Evolutionary conservation across 352 stramenopile species (phyloP).

Genomic region (Elongisporangium undulatum): DNA sequence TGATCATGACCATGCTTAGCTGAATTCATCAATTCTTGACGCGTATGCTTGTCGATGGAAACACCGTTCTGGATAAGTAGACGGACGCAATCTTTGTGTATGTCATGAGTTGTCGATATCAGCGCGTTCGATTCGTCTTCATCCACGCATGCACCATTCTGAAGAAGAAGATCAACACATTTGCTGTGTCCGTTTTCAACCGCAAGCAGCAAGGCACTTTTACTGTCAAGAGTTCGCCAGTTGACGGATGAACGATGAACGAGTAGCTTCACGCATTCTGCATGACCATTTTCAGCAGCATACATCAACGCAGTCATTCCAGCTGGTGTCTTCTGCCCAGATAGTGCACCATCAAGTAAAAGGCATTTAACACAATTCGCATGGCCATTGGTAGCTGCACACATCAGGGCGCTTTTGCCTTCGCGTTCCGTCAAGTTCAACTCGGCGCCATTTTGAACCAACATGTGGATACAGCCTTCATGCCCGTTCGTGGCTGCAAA

Average conservation of each 20-base stretch:
- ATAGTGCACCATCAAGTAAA: background rate
- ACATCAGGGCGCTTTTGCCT: background rate
- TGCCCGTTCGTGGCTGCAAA: background rate
- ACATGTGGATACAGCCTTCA: background rate
- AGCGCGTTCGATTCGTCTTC: background rate
- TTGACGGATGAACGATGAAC: background rate
- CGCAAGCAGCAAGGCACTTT: conserved; percentile 9
- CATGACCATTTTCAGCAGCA: background rate
- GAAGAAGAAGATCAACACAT: background rate
- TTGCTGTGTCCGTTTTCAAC: conserved; percentile 5
- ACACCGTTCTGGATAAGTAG: conserved; percentile 9
- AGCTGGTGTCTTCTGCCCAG: background rate
- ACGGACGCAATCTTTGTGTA: conserved; percentile 2
- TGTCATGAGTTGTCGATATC: background rate
- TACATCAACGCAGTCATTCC: background rate
- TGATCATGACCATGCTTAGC: background rate
- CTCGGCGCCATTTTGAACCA: background rate
- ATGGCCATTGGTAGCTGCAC: background rate
- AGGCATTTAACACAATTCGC: background rate
- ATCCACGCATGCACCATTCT: background rate
- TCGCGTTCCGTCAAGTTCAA: background rate
- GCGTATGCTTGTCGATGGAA: conserved; percentile 8
- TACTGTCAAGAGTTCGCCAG: background rate
- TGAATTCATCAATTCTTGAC: background rate
- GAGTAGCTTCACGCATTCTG: background rate